Evolutionary conservation across 2,329 filamentous ascomycete genomes (phyloP).

Genomic region (Aspergillus japonicus): DNA sequence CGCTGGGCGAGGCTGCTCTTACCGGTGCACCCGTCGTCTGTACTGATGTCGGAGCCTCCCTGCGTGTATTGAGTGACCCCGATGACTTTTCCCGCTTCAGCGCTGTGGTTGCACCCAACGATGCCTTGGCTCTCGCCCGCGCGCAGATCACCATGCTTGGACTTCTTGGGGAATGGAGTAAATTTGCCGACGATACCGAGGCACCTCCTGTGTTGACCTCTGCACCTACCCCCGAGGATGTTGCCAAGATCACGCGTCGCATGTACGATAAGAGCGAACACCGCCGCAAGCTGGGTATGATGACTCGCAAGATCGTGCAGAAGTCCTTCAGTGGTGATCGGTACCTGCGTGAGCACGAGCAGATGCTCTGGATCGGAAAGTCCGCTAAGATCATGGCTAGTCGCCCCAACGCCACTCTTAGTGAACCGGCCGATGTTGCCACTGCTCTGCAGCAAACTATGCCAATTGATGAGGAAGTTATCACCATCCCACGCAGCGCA

Average conservation of each 20-base stretch:
- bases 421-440: constrained; percentile 27
- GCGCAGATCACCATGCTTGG: constrained; percentile 63
- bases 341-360: constrained; percentile 62
- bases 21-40: constrained; percentile 47
- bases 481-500: constrained; percentile 34
- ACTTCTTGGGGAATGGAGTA: constrained; percentile 61
- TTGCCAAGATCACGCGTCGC: constrained; percentile 53
- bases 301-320: constrained; percentile 58
- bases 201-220: constrained; percentile 47
- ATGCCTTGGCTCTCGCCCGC: constrained; percentile 58
- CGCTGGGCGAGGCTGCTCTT: constrained; percentile 48
- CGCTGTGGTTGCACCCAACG: constrained; percentile 64
- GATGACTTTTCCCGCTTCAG: constrained; percentile 55
- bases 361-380: constrained; percentile 56
- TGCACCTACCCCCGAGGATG: constrained; percentile 51
- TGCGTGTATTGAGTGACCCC: constrained; percentile 43
- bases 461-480: constrained; percentile 36
- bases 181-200: constrained; percentile 55
- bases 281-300: constrained; percentile 58
- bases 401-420: constrained; percentile 22
- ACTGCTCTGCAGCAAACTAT: constrained; percentile 25
- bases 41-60: constrained; percentile 43
- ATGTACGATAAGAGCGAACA: constrained; percentile 62
- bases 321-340: constrained; percentile 60
- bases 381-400: constrained; percentile 34